phyloP scores from a whole-genome alignment of 345 rosid species.

The Ceriops tagal region DNA sequence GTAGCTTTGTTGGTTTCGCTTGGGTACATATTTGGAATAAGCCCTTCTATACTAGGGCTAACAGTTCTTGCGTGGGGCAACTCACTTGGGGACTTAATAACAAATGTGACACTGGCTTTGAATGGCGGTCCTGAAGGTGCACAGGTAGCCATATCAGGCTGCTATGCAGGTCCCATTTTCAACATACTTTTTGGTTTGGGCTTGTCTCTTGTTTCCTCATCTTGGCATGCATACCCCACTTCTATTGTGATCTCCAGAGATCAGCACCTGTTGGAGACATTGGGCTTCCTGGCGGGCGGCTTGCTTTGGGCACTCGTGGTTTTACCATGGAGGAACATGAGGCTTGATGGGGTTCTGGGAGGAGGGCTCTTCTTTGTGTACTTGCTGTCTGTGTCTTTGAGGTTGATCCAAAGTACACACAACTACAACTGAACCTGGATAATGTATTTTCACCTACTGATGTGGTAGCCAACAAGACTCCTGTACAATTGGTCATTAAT shows the following conservation, averaged over 20 bases:
- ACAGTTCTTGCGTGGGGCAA: conserved; percentile 96
- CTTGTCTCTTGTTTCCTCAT: conserved; percentile 52
- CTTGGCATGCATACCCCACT: conserved; percentile 52
- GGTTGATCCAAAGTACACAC: conserved; percentile 36
- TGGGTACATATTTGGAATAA: conserved; percentile 57
- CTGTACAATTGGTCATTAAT: not conserved
- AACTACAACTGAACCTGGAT: not conserved
- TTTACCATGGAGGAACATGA: conserved; percentile 61
- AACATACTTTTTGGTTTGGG: conserved; percentile 76
- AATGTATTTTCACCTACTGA: not conserved
- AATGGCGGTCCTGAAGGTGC: conserved; percentile 68
- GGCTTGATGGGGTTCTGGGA: conserved; percentile 59
- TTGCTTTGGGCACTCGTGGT: conserved; percentile 77
- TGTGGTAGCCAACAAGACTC: not conserved
- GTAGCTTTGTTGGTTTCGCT: conserved; percentile 67
- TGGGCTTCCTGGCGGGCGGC: conserved; percentile 59
- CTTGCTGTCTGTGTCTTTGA: conserved; percentile 44
- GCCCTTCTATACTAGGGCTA: conserved; percentile 71
- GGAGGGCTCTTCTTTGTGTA: conserved; percentile 64
- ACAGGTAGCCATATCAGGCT: conserved; percentile 75
- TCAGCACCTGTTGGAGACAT: conserved; percentile 58
- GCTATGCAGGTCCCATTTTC: conserved; percentile 89
- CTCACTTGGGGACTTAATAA: conserved; percentile 74
- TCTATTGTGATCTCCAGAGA: conserved; percentile 47
- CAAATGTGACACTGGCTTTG: conserved; percentile 64